Conservation (phyloP, 2,329 filamentous ascomycete genomes). For the Calonectria ilicicola region DNA sequence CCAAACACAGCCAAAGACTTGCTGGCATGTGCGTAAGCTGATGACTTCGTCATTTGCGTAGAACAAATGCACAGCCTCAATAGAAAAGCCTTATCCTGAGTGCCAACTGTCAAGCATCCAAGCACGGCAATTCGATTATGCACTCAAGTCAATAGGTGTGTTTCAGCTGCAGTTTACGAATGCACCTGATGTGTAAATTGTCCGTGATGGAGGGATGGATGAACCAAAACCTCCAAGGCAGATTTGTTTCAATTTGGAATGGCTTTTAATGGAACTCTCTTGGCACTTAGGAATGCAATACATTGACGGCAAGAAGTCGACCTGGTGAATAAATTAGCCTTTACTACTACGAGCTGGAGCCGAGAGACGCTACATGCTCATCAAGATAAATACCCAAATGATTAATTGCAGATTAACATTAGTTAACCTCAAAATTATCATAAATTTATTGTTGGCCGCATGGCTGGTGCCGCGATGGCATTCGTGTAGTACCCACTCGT, state of each 20-base stretch:
- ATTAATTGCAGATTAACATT: background rate
- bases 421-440: background rate
- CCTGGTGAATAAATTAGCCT: too few relatives aligned
- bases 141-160: background rate
- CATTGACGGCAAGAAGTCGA: too few relatives aligned
- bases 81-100: background rate
- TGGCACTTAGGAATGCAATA: background rate
- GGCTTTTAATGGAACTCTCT: background rate
- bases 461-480: background rate
- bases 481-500: background rate
- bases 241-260: background rate
- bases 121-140: background rate
- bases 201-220: too few relatives aligned
- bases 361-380: too few relatives aligned
- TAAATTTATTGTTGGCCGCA: background rate
- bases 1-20: background rate
- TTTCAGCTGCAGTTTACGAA: background rate
- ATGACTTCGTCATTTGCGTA: background rate
- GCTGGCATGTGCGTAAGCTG: background rate
- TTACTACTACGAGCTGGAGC: too few relatives aligned
- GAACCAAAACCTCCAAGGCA: background rate
- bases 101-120: background rate
- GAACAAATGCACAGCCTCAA: background rate
- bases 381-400: too few relatives aligned
- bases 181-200: too few relatives aligned